These are phyloP conservation scores for Penicillium roqueforti DNA, from an alignment of 495 filamentous ascomycete genomes.

Conservation along the genomic window DNA sequence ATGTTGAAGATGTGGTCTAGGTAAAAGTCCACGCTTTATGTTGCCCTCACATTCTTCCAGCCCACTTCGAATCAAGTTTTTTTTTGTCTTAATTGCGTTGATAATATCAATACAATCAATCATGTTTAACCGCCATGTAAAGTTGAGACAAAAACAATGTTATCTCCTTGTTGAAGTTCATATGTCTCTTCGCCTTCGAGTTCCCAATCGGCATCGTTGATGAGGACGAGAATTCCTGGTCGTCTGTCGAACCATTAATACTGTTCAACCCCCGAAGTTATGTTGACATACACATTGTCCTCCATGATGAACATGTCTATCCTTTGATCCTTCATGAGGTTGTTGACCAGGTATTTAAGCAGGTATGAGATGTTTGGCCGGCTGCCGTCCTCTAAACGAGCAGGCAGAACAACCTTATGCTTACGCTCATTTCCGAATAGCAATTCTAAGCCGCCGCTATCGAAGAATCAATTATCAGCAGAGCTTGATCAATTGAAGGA, in stretches of 20 bases:
- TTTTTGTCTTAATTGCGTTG: neutral
- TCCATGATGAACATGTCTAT: constrained; percentile 89
- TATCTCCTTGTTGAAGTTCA: constrained; percentile 74
- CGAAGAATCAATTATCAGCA: constrained; percentile 13
- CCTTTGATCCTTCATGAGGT: constrained; percentile 79
- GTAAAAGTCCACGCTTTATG: neutral
- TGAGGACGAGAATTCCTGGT: constrained; percentile 93
- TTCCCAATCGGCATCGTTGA: constrained; percentile 98
- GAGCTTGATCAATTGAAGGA: neutral
- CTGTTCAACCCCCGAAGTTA: neutral
- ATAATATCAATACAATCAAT: constrained; percentile 1
- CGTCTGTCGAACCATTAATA: constrained; percentile 53
- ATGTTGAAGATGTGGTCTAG: constrained; percentile 48
- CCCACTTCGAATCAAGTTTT: neutral
- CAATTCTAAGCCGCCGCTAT: constrained; percentile 90
- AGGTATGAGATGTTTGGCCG: constrained; percentile 70
- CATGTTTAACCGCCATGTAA: constrained; percentile 75
- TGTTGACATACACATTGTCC: constrained; percentile 68
- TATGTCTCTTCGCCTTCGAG: constrained; percentile 92
- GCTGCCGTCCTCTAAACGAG: constrained; percentile 51
- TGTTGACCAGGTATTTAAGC: constrained; percentile 72
- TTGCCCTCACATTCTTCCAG: neutral
- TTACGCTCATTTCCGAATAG: constrained; percentile 80
- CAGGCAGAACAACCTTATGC: constrained; percentile 65
- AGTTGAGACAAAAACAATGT: constrained; percentile 95